Conservation (phyloP, 2,329 filamentous ascomycete species). For the Penicillium sp. region DNA sequence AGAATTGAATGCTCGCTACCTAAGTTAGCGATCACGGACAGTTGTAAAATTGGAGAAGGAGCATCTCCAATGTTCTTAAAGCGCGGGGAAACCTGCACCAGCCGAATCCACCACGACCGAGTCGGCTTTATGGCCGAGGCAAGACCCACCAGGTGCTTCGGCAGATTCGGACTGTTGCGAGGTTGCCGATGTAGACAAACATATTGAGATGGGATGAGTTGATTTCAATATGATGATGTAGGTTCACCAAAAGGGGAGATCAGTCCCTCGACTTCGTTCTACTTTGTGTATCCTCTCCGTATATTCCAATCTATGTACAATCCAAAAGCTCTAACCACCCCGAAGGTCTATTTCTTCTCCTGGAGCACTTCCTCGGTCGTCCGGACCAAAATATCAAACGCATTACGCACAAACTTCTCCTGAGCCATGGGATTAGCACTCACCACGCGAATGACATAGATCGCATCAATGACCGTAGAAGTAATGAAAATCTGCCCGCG, state of each 20-base stretch:
- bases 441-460: conserved; percentile 81
- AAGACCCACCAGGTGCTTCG: background rate
- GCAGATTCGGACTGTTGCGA: background rate
- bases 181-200: background rate
- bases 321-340: background rate
- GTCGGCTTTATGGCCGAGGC: conserved; percentile 22
- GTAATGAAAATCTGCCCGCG: conserved; percentile 83
- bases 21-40: background rate
- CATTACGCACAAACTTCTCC: conserved; percentile 71
- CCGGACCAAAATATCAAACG: conserved; percentile 75
- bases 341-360: conserved; percentile 11
- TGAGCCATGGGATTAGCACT: conserved; percentile 73
- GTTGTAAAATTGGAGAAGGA: background rate
- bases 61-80: conserved; percentile 19
- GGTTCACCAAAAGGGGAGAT: too few relatives aligned
- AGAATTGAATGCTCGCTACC: background rate
- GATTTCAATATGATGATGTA: too few relatives aligned
- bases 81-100: conserved; percentile 14
- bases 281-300: too few relatives aligned
- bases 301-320: background rate
- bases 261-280: too few relatives aligned
- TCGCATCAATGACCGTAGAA: conserved; percentile 72
- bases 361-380: conserved; percentile 62
- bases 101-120: conserved; percentile 13
- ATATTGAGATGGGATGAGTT: background rate